Percentiles rank a stretch among this genome's conserved stretches.
phyloP scores from a whole-genome alignment of 2,329 filamentous ascomycete genomes.

The Rhytidhysteron rufulum region DNA sequence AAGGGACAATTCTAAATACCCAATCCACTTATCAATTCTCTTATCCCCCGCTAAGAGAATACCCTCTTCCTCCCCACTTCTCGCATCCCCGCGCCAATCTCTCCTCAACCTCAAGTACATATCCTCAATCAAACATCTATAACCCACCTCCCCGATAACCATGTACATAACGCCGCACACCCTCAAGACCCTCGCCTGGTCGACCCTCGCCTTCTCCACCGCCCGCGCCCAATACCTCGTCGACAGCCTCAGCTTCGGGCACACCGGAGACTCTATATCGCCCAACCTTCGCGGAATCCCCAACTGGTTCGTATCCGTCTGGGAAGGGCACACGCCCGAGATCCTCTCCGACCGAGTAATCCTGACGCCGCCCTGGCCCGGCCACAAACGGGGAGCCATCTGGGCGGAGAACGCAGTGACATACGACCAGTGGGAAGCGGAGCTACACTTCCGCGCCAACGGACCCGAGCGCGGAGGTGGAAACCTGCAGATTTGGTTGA shows the following conservation, averaged over 20 bases:
- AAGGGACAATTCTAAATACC: too few relatives aligned
- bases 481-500: conserved; percentile 92
- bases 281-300: conserved; percentile 54
- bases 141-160: too few relatives aligned
- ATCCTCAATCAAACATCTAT: too few relatives aligned
- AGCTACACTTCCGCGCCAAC: conserved; percentile 82
- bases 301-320: conserved; percentile 50
- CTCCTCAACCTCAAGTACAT: conserved; percentile 5
- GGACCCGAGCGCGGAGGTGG: conserved; percentile 82
- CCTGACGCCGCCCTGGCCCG: conserved; percentile 82
- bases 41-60: too few relatives aligned
- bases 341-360: conserved; percentile 85
- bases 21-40: too few relatives aligned
- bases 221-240: conserved; percentile 64
- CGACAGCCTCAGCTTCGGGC: conserved; percentile 74
- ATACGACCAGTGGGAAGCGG: conserved; percentile 69
- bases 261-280: conserved; percentile 63
- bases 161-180: conserved; percentile 32
- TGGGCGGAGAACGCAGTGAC: conserved; percentile 67
- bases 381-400: conserved; percentile 76
- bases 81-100: neutral
- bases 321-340: conserved; percentile 54
- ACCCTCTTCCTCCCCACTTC: too few relatives aligned
- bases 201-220: conserved; percentile 46
- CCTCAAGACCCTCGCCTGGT: conserved; percentile 40